These are phyloP conservation scores for Arthrobotrys conoides DNA, from an alignment of 2,329 filamentous ascomycete genomes.

Conservation along the genomic window DNA sequence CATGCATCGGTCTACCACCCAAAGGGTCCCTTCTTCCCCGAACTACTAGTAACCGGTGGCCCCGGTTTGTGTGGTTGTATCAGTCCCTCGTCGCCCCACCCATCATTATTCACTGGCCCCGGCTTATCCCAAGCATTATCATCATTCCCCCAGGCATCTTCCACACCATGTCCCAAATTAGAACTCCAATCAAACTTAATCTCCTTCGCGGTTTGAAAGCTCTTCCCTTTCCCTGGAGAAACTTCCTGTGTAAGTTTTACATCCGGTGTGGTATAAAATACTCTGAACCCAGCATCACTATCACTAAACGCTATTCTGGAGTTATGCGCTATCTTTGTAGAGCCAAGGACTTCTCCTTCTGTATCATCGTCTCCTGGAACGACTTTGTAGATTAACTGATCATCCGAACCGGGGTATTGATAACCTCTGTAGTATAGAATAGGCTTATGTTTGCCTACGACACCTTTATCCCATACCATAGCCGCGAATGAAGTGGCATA, in stretches of 20 bases:
- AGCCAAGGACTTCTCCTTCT: background rate
- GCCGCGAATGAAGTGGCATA: conserved; percentile 17
- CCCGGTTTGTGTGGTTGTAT: background rate
- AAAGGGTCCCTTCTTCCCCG: conserved; percentile 4
- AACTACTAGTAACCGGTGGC: background rate
- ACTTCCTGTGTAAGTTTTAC: background rate
- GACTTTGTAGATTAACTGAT: background rate
- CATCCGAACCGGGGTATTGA: background rate
- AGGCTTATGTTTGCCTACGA: background rate
- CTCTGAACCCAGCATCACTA: background rate
- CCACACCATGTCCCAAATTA: conserved; percentile 1
- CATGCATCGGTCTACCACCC: background rate
- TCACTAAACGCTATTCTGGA: background rate
- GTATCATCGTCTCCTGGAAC: background rate
- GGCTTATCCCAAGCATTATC: conserved; percentile 3
- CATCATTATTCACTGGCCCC: background rate
- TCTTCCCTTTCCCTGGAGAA: background rate
- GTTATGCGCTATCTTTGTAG: background rate
- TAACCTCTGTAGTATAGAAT: background rate
- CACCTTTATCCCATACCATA: background rate
- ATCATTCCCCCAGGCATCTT: background rate
- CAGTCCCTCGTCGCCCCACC: background rate
- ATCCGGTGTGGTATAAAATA: background rate
- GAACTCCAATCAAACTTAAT: conserved; percentile 2
- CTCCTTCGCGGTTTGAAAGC: background rate